Conservation (phyloP, 2,329 filamentous ascomycete species). For the Juglanconis sp. region DNA sequence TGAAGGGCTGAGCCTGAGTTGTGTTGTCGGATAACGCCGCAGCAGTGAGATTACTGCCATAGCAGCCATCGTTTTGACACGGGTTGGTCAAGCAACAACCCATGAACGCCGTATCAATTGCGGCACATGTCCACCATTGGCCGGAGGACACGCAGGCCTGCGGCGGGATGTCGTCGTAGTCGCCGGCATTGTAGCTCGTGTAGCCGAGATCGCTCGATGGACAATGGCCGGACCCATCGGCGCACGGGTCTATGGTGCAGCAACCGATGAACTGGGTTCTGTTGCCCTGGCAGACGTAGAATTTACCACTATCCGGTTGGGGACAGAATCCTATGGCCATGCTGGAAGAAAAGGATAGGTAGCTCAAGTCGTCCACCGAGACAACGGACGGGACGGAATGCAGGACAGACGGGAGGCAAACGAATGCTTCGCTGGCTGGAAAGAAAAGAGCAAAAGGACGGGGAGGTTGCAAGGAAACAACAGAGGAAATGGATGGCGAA, state of each 20-base stretch:
- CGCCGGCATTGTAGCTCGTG: constrained; percentile 27
- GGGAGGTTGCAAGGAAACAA: no score
- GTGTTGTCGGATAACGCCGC: constrained; percentile 25
- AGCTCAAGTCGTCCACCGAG: no score
- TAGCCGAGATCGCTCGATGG: constrained; percentile 27
- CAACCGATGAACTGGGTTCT: constrained; percentile 37
- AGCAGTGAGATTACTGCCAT: constrained; percentile 25
- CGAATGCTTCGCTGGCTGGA: no score
- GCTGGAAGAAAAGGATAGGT: not conserved
- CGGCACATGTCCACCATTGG: constrained; percentile 34
- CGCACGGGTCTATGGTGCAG: constrained; percentile 35
- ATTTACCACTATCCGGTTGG: constrained; percentile 23
- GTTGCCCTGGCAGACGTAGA: constrained; percentile 34
- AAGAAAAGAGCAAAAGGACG: no score
- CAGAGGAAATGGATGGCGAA: no score
- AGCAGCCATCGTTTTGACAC: constrained; percentile 22
- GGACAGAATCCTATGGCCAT: constrained; percentile 25
- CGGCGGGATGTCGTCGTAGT: constrained; percentile 25
- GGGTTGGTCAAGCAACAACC: constrained; percentile 37
- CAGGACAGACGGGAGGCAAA: no score
- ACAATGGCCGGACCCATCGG: constrained; percentile 29
- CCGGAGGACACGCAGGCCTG: constrained; percentile 30
- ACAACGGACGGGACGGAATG: no score
- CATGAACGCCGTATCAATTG: constrained; percentile 31
- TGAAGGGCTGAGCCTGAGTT: constrained; percentile 18